Base-by-base conservation (phyloP, 1,139 yeast species). In the Blastobotrys illinoisensis region DNA sequence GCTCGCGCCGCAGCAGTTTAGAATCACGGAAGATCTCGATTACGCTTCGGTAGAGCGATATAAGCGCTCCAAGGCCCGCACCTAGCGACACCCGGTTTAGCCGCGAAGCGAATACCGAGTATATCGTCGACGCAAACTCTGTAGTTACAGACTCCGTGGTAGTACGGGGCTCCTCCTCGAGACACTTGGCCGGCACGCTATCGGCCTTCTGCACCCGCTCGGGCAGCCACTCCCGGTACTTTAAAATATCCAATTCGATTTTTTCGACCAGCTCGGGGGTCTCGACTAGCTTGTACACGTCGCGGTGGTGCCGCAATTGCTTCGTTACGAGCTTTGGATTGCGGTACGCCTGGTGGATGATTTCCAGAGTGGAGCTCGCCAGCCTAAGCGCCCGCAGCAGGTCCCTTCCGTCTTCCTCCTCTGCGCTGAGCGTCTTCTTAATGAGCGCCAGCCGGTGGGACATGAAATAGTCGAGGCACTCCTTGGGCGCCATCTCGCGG, bases 151-250 rank as follows among this genome's bases (percentile, higher is more conserved):
- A 16, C 40, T 32, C 40, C 3, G 11, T 32, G 5, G 40, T 13
- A 5, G 16, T 13, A 11, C 32, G 32, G 11, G 3, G 13, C 16
- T 56, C 54, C 20, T 50, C 52, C 18, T 52, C 48, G n/a, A 48
- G 32, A 43, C 63, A 59, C 9, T 46, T 44, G 9, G 26, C 53
- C 5, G 68, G 68, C 14, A 64, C 53, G n/a, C 64, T 59, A 7
- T 62, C 74, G 83, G 87, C 74, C 84, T 85, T 64, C 77, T 85
- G 62, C 89, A 96, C 64, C 84, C 93, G 1, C 83, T 86, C 72
- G 84, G 91, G 83, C 90, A 88, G 72, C 96, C 96, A 47, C 74
- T 78, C 61, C 82, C 81, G 65, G 85, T 87, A 58, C 78, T 88
- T 68, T 86, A 81, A 53, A 91, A 88, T 71, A 80, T 86, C 56